Conservation (phyloP, 257 asterid species). For the Solanum ossicruentum region DNA sequence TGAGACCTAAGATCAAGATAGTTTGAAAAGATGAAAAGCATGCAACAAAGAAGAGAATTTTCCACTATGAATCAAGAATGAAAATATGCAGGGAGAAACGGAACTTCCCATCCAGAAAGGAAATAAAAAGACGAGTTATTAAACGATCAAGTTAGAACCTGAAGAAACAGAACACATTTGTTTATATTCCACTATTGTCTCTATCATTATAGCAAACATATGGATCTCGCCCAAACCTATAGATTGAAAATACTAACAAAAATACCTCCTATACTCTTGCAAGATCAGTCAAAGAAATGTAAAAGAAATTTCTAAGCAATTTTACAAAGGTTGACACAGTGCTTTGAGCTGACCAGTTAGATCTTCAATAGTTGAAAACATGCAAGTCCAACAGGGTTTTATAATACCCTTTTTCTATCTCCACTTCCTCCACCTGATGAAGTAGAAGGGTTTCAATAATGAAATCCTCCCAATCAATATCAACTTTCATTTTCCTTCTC, state of each 20-base stretch:
- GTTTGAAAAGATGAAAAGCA: not conserved
- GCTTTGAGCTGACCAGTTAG: not conserved
- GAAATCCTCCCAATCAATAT: conserved; percentile 69
- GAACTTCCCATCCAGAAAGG: not conserved
- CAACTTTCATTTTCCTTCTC: conserved; percentile 26
- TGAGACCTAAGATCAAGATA: not conserved
- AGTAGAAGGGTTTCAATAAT: conserved; percentile 80
- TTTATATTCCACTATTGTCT: not conserved
- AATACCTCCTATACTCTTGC: not conserved
- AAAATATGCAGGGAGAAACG: not conserved
- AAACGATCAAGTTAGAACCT: not conserved
- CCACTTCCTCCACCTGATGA: conserved; percentile 61
- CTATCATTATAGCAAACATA: not conserved
- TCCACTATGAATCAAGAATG: not conserved
- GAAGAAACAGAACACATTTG: not conserved
- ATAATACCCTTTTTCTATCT: conserved; percentile 79
- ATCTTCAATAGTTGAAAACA: conserved; percentile 33
- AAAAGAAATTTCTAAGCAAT: not conserved
- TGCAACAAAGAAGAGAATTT: not conserved
- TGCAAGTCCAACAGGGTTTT: conserved; percentile 57
- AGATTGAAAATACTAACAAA: not conserved
- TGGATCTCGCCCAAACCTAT: not conserved
- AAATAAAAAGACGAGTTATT: not conserved
- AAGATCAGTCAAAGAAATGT: not conserved
- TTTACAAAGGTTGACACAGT: not conserved